Base-by-base conservation (phyloP, 2,329 filamentous ascomycete species). In the Fusarium hostae region DNA sequence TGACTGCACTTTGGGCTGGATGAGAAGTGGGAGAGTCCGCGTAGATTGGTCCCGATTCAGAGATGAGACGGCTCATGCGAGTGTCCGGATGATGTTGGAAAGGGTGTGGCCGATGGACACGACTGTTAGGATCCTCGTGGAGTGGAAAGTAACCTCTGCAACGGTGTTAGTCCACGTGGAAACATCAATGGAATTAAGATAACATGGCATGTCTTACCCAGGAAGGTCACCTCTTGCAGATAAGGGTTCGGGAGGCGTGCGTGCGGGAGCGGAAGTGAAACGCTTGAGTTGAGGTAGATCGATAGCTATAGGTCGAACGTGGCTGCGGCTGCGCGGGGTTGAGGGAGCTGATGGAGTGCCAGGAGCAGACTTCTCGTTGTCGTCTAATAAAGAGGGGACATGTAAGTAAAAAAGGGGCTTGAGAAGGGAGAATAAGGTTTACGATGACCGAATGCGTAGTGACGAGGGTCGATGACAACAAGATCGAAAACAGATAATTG, bases 71-170 rank as follows among this genome's bases (percentile, higher is more conserved):
- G 44, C 81, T 79, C 73, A 83, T 81, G 8, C 80, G 80, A 59
- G 78, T 71, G 66, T 85, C 85, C 51, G 68, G 62, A 13, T 73
- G 68, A 56, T 80, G 73, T 30, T 85, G 81, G 72, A 89, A 89
- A 3, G 86, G 86, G 69, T 89, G 87, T 60, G 86, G 82, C 48
- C 82, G 84, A 65, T 85, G 84, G 22, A 87, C 76, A 58, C 84
- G 82, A 61, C 78, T 76, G 55, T 78, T 80, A 44, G 86, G 84
- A 56, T 90, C 86, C 78, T 90, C 88, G 79, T 90, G 88, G 35
- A 86, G 78, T 22, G 88, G 88, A 72, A 90, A 90, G 74, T 90
- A 90, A 32, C 86, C 88, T 77, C 88, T 90, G 71, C 30, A 5
- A 39, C 30, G 50, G 26, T 40, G 44, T 72, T n/a, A 70, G 68